Evolutionary conservation across 108 stramenopile genomes (phyloP).

Genomic region (Phaeodactylum tricornutum): DNA sequence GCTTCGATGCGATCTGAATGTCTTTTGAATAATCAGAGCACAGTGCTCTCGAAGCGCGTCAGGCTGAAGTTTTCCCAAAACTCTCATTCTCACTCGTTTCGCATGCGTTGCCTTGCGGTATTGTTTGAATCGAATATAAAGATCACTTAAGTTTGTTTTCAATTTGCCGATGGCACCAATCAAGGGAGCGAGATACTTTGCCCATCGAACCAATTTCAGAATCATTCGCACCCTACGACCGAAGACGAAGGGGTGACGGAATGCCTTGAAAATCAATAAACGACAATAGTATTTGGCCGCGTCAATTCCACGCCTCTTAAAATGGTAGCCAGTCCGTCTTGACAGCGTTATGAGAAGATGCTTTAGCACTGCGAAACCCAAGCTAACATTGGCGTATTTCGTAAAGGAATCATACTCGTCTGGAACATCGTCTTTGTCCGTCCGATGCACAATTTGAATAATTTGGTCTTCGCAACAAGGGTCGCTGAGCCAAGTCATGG

Average conservation of each 20-base stretch:
- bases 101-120: slow-evolving; percentile 24
- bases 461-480: slow-evolving; percentile 1
- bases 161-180: slow-evolving; percentile 57
- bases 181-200: slow-evolving; percentile 56
- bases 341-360: slow-evolving; percentile 8
- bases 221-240: background rate
- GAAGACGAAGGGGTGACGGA: slow-evolving; percentile 5
- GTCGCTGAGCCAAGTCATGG: background rate
- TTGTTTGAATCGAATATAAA: slow-evolving; percentile 34
- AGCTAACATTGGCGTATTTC: slow-evolving; percentile 9
- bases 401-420: slow-evolving; percentile 5
- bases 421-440: slow-evolving; percentile 2
- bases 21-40: slow-evolving; percentile 40
- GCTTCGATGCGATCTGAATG: slow-evolving; percentile 27
- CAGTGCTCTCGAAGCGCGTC: slow-evolving; percentile 27
- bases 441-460: slow-evolving; percentile 3
- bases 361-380: slow-evolving; percentile 25
- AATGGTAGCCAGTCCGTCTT: background rate
- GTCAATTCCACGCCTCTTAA: background rate
- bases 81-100: slow-evolving; percentile 12
- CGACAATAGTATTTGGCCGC: background rate
- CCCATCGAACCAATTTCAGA: slow-evolving; percentile 30
- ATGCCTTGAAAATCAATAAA: background rate
- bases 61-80: slow-evolving; percentile 15
- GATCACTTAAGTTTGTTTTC: slow-evolving; percentile 31